Conservation (phyloP, 1,139 yeast genomes). For the Taphrina deformans region DNA sequence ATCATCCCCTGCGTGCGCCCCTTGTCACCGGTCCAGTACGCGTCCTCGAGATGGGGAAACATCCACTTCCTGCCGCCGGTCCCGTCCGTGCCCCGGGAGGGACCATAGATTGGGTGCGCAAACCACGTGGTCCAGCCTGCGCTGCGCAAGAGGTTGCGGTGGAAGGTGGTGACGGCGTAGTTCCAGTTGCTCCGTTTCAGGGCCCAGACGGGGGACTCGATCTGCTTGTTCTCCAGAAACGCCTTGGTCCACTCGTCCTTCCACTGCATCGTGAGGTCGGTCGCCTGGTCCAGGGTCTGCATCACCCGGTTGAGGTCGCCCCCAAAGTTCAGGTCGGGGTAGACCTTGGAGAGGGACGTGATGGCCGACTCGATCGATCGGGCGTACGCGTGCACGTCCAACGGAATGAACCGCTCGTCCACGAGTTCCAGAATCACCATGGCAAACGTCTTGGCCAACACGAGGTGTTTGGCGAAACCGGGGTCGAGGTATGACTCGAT, state of each 20-base stretch:
- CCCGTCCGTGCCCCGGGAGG: conserved; percentile 59
- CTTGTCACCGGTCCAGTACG: conserved; percentile 54
- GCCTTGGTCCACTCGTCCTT: conserved; percentile 56
- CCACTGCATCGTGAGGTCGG: conserved; percentile 50
- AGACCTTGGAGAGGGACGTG: conserved; percentile 54
- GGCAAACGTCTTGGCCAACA: conserved; percentile 60
- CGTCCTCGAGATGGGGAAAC: conserved; percentile 75
- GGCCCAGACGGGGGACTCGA: conserved; percentile 59
- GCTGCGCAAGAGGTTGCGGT: conserved; percentile 57
- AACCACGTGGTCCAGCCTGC: conserved; percentile 62
- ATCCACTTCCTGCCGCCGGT: conserved; percentile 41
- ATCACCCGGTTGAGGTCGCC: conserved; percentile 42
- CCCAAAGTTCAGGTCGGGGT: conserved; percentile 41
- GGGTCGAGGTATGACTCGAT: conserved; percentile 1
- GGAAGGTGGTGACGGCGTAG: conserved; percentile 59
- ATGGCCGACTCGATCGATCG: conserved; percentile 51
- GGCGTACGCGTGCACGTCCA: conserved; percentile 57
- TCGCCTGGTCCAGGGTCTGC: conserved; percentile 41
- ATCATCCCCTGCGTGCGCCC: conserved; percentile 60
- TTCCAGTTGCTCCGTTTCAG: conserved; percentile 81
- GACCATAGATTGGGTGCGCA: conserved; percentile 68
- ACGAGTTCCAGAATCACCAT: conserved; percentile 57
- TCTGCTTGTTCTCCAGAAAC: conserved; percentile 49
- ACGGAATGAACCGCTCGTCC: conserved; percentile 78
- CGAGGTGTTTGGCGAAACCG: conserved; percentile 57